Conservation (phyloP, 2,329 filamentous ascomycete genomes). For the Trichoderma cornu-damae region DNA sequence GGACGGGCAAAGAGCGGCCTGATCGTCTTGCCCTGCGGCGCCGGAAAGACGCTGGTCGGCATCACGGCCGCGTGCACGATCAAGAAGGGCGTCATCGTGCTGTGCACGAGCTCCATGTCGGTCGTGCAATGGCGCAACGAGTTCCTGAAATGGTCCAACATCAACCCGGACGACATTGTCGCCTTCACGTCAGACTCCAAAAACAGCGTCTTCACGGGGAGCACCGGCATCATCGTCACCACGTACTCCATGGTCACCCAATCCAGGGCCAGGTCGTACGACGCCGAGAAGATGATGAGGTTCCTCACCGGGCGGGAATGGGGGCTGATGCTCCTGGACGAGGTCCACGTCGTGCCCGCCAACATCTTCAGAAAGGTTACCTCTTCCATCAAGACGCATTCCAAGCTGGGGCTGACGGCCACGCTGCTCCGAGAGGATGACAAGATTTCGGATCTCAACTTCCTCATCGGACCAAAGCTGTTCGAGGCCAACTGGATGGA, state of each 20-base stretch:
- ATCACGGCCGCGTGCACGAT: constrained; percentile 97
- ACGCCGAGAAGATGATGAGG: constrained; percentile 96
- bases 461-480: constrained; percentile 92
- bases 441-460: constrained; percentile 96
- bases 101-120: constrained; percentile 97
- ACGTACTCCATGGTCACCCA: constrained; percentile 99
- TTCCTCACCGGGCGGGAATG: constrained; percentile 86
- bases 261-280: constrained; percentile 78
- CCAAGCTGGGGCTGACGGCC: constrained; percentile 89
- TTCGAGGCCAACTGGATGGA: constrained; percentile 99
- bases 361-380: constrained; percentile 95
- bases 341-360: constrained; percentile 96
- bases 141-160: constrained; percentile 98
- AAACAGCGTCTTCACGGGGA: constrained; percentile 68
- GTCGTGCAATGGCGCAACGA: constrained; percentile 95
- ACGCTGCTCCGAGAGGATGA: constrained; percentile 94
- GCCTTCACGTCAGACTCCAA: constrained; percentile 95
- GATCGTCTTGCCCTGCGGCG: constrained; percentile 93
- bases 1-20: constrained; percentile 95
- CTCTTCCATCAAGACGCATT: constrained; percentile 86
- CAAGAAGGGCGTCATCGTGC: constrained; percentile 90
- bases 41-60: constrained; percentile 95
- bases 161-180: constrained; percentile 83
- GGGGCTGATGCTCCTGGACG: constrained; percentile 94
- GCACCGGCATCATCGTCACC: constrained; percentile 92